These are phyloP conservation scores for Rossbeevera mucosa DNA, from an alignment of 768 basidiomycete species.

Conservation along the genomic window DNA sequence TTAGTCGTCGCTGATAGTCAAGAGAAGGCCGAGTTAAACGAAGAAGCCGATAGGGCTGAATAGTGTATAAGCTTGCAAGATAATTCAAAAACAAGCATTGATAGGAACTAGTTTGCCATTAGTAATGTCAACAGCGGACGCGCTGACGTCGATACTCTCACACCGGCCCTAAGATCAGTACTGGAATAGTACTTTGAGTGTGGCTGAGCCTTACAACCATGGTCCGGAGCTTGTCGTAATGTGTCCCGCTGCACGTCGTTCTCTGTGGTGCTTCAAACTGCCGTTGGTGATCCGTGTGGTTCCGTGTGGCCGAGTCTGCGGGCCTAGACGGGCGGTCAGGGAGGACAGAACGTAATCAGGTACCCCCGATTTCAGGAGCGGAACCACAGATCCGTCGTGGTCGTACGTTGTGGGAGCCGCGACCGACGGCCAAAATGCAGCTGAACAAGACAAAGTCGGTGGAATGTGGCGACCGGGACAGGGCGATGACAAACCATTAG, in stretches of 20 bases:
- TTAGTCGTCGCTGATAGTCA: neutral
- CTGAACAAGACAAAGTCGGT: conserved; percentile 2
- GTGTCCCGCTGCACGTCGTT: neutral
- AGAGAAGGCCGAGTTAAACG: neutral
- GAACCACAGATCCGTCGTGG: neutral
- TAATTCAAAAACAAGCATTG: neutral
- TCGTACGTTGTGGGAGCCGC: neutral
- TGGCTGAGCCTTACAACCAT: neutral
- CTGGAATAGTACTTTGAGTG: neutral
- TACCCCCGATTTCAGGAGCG: neutral
- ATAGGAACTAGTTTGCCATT: neutral
- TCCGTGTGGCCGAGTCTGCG: neutral
- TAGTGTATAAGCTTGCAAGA: too few species aligned
- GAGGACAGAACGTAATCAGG: neutral
- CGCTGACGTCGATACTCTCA: neutral
- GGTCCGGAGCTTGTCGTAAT: neutral
- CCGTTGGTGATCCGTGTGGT: neutral
- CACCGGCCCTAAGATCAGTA: neutral
- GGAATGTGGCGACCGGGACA: neutral
- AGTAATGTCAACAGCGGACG: neutral
- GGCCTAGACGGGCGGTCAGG: neutral
- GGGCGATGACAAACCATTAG: too few species aligned
- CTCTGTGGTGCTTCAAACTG: neutral
- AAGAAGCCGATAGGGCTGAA: neutral
- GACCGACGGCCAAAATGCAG: neutral